Conservation (phyloP, 1,139 yeast genomes). For the Yamadazyma dendronema region DNA sequence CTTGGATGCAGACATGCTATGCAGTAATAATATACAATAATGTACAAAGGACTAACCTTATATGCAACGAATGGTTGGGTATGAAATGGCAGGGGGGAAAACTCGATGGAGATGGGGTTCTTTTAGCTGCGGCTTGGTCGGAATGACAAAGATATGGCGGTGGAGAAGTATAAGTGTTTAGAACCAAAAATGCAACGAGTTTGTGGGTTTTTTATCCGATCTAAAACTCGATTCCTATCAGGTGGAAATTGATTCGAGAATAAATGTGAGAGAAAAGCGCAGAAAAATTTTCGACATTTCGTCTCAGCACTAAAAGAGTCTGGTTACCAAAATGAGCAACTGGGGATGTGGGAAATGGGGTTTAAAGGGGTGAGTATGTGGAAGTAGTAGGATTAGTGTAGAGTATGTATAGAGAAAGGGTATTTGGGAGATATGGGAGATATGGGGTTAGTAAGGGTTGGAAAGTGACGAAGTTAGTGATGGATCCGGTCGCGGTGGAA, state of each 20-base stretch:
- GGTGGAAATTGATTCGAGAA: constrained; percentile 4
- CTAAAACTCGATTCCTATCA: neutral
- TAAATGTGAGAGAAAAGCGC: constrained; percentile 2
- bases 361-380: too few relatives aligned
- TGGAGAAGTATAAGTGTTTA: too few relatives aligned
- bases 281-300: constrained; percentile 7
- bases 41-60: constrained; percentile 10
- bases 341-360: too few relatives aligned
- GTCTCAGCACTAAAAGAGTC: constrained; percentile 9
- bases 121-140: too few relatives aligned
- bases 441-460: neutral
- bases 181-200: too few relatives aligned
- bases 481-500: too few relatives aligned
- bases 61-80: neutral
- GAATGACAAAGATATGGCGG: too few relatives aligned
- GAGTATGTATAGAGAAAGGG: too few relatives aligned
- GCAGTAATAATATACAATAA: constrained; percentile 8
- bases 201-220: too few relatives aligned
- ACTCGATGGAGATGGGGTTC: neutral
- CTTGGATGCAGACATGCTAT: constrained; percentile 6
- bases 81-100: too few relatives aligned
- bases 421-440: too few relatives aligned
- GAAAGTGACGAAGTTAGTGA: neutral
- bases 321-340: constrained; percentile 2
- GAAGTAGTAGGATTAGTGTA: too few relatives aligned